phyloP scores from a whole-genome alignment of 108 stramenopile genomes.

The Craspedostauros australis region DNA sequence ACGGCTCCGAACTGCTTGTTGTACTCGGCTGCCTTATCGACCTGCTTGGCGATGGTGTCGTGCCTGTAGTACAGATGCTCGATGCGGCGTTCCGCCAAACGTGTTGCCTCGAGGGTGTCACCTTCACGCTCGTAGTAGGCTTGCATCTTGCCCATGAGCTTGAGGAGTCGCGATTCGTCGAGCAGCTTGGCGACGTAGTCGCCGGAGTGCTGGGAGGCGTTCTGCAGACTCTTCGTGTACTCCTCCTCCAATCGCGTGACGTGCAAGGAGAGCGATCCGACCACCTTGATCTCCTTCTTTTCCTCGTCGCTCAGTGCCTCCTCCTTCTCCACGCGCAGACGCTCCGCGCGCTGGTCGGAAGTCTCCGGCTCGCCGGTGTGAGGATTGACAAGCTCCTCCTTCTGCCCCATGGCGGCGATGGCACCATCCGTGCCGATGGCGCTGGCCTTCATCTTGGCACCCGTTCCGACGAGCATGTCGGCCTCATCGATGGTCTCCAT shows the following conservation, averaged over 20 bases:
- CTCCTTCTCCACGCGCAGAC: conserved; percentile 77
- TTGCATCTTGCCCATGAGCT: conserved; percentile 65
- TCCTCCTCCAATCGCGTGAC: conserved; percentile 89
- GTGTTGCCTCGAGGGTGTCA: conserved; percentile 61
- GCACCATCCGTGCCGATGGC: conserved; percentile 48
- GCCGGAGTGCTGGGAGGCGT: conserved; percentile 86
- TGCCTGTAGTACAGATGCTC: conserved; percentile 98
- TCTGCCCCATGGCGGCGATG: conserved; percentile 66
- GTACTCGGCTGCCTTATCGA: conserved; percentile 75
- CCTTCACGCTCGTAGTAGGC: conserved; percentile 80
- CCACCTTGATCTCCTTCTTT: conserved; percentile 72
- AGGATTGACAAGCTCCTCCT: conserved; percentile 77
- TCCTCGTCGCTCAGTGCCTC: conserved; percentile 69
- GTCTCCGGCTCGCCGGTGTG: conserved; percentile 79
- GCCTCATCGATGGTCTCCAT: conserved; percentile 45
- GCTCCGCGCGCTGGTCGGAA: conserved; percentile 75
- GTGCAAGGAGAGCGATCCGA: conserved; percentile 83
- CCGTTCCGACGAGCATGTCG: conserved; percentile 50
- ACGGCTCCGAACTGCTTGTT: conserved; percentile 55
- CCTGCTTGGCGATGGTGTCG: conserved; percentile 84
- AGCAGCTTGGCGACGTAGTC: conserved; percentile 89
- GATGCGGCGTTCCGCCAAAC: conserved; percentile 63
- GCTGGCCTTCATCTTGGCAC: conserved; percentile 47
- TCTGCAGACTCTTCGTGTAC: conserved; percentile 93
- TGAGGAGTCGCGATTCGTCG: conserved; percentile 85